Percentiles rank a stretch among this genome's conserved stretches.
Evolutionary conservation across 768 basidiomycete genomes (phyloP).

Genomic region (Coprinopsis marcescibilis): DNA sequence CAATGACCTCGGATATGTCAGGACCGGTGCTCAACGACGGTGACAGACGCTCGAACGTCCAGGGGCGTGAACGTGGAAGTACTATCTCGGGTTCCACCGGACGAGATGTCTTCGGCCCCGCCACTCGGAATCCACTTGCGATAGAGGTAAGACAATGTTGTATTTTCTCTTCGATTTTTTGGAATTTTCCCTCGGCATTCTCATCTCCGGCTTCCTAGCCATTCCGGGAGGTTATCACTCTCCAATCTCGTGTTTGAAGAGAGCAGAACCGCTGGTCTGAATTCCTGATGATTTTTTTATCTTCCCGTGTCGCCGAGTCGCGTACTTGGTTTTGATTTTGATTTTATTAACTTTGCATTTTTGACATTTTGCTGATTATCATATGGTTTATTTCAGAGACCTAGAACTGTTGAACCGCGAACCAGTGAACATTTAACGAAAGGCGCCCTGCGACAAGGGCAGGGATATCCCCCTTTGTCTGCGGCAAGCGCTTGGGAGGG

Average conservation of each 20-base stretch:
- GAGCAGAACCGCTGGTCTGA: no score
- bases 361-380: neutral
- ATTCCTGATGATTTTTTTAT: no score
- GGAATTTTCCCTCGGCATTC: no score
- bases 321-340: neutral
- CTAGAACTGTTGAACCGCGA: neutral
- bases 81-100: constrained; percentile 1
- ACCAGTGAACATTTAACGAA: neutral
- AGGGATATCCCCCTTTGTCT: no score
- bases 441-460: no score
- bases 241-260: no score
- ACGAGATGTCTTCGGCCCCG: no score
- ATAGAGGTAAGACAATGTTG: neutral
- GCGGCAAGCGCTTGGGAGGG: no score
- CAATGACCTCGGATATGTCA: neutral
- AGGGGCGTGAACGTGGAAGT: neutral
- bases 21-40: neutral
- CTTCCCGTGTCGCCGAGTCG: neutral
- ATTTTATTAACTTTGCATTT: neutral
- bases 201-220: no score
- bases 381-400: neutral
- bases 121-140: neutral
- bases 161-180: no score
- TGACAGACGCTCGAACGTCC: neutral
- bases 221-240: no score